These are phyloP conservation scores for Flagelloscypha sp. DNA, from an alignment of 768 basidiomycete species.

Conservation along the genomic window DNA sequence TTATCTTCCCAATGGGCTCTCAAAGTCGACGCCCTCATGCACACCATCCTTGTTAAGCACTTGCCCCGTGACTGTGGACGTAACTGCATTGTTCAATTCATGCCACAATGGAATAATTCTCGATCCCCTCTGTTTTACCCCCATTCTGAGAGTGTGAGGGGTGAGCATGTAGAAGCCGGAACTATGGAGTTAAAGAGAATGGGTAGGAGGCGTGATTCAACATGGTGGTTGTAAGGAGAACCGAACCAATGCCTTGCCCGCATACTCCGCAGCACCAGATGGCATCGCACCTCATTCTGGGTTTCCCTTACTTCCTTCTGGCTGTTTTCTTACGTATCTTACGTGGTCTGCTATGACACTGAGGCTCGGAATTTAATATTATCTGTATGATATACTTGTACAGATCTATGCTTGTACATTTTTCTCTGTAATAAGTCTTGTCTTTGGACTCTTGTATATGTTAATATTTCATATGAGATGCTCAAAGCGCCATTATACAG, in stretches of 20 bases:
- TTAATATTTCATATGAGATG: no score
- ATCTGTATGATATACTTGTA: no score
- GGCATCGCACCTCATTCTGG: conserved; percentile 61
- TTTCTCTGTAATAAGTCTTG: no score
- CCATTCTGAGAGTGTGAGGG: conserved; percentile 48
- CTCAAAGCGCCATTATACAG: no score
- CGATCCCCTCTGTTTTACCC: conserved; percentile 48
- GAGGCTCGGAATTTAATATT: no score
- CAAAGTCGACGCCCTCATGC: conserved; percentile 52
- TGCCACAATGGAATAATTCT: conserved; percentile 50
- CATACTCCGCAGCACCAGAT: conserved; percentile 69
- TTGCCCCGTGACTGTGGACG: conserved; percentile 40
- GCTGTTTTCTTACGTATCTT: no score
- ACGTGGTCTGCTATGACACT: no score
- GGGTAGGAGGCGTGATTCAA: no score
- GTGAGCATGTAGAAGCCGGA: conserved; percentile 30
- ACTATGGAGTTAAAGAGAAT: no score
- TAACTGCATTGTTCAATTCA: conserved; percentile 46
- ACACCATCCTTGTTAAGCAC: conserved; percentile 28
- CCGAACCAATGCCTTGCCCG: conserved; percentile 61
- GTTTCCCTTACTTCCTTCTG: no score
- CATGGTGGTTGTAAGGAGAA: conserved; percentile 66
- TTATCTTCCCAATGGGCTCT: conserved; percentile 87
- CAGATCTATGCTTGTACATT: no score
- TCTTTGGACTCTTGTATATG: no score